These are phyloP conservation scores for Jatropha podagrica DNA, from an alignment of 441 rosid genomes.

Conservation along the genomic window DNA sequence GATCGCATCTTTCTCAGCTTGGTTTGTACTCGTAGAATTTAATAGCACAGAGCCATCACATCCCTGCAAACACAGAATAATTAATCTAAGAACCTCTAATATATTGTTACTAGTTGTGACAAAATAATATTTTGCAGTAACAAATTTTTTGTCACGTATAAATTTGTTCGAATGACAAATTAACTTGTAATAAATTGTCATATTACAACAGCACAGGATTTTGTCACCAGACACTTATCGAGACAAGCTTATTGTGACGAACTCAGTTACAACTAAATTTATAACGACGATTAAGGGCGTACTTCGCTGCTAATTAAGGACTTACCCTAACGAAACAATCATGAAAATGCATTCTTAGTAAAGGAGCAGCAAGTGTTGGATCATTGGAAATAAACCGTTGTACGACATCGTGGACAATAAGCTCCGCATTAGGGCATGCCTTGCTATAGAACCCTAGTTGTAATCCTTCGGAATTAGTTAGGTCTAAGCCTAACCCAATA, in stretches of 20 bases:
- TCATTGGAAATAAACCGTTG: conserved; percentile 35
- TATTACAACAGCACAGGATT: too few relatives aligned
- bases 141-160: too few relatives aligned
- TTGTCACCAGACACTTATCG: too few relatives aligned
- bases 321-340: conserved; percentile 73
- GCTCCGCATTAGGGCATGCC: conserved; percentile 26
- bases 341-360: conserved; percentile 62
- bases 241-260: too few relatives aligned
- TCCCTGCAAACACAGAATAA: conserved; percentile 32
- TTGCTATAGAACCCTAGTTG: conserved; percentile 41
- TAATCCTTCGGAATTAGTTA: conserved; percentile 21
- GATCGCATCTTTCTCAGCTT: conserved; percentile 40
- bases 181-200: too few relatives aligned
- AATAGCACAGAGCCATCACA: conserved; percentile 61
- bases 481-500: neutral
- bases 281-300: neutral
- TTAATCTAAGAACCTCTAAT: too few relatives aligned
- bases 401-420: conserved; percentile 26
- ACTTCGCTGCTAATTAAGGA: neutral
- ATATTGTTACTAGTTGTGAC: too few relatives aligned
- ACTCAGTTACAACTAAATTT: too few relatives aligned
- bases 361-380: conserved; percentile 49
- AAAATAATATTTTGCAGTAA: too few relatives aligned
- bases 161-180: too few relatives aligned
- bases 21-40: conserved; percentile 32